Evolutionary conservation across 1,284 basidiomycete species (phyloP).

Genomic region (Rhizoctonia solani): DNA sequence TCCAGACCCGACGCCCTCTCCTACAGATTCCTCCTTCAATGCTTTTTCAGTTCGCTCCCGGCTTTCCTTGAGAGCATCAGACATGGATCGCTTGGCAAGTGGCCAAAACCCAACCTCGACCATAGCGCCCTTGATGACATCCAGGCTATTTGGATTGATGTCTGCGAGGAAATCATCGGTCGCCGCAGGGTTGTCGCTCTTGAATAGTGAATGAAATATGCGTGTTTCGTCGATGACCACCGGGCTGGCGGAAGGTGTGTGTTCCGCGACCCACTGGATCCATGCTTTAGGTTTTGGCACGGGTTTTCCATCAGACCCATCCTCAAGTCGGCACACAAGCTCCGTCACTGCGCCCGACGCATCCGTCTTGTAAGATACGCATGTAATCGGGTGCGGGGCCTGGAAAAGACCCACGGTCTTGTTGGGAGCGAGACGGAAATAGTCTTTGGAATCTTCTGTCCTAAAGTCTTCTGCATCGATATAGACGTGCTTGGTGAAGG

Average conservation of each 20-base stretch:
- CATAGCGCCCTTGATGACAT: slow-evolving; percentile 78
- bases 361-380: slow-evolving; percentile 83
- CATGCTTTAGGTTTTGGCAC: slow-evolving; percentile 90
- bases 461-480: slow-evolving; percentile 97
- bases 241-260: slow-evolving; percentile 76
- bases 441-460: slow-evolving; percentile 88
- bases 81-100: slow-evolving; percentile 72
- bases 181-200: slow-evolving; percentile 86
- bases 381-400: slow-evolving; percentile 94
- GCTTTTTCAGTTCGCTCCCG: slow-evolving; percentile 60
- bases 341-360: slow-evolving; percentile 74
- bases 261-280: slow-evolving; percentile 97
- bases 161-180: slow-evolving; percentile 73
- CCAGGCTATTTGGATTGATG: slow-evolving; percentile 78
- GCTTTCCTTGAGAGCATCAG: slow-evolving; percentile 69
- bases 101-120: slow-evolving; percentile 90
- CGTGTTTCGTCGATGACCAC: slow-evolving; percentile 87
- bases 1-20: slow-evolving; percentile 43
- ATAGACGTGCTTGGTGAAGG: slow-evolving; percentile 89
- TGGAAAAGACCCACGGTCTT: slow-evolving; percentile 97
- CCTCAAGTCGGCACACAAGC: slow-evolving; percentile 79
- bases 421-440: slow-evolving; percentile 96
- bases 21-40: slow-evolving; percentile 53
- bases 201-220: slow-evolving; percentile 93
- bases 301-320: slow-evolving; percentile 53